Evolutionary conservation across 768 basidiomycete species (phyloP).

Genomic region (Lactarius psammicola): DNA sequence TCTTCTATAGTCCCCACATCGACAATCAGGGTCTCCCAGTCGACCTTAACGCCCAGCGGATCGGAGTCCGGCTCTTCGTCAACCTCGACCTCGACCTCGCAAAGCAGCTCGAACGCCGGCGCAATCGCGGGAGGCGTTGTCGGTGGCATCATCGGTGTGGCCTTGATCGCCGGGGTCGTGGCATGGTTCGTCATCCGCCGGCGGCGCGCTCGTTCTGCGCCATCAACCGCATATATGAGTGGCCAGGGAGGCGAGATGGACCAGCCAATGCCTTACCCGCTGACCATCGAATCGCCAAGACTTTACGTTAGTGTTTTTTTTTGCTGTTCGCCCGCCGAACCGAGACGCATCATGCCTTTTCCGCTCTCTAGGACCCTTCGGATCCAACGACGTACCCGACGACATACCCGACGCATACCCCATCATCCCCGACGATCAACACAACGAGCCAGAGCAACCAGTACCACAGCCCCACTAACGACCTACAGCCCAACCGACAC

Average conservation of each 20-base stretch:
- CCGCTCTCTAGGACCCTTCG: conserved; percentile 24
- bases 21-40: background rate
- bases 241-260: conserved; percentile 6
- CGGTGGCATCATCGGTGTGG: conserved; percentile 51
- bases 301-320: conserved; percentile 21
- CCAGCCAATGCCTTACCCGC: conserved; percentile 1
- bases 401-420: conserved; percentile 22
- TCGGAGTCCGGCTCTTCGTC: background rate
- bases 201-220: conserved; percentile 32
- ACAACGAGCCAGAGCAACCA: conserved; percentile 7
- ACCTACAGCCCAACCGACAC: conserved; percentile 12
- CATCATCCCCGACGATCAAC: conserved; percentile 20
- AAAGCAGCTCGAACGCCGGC: conserved; percentile 41
- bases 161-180: conserved; percentile 40
- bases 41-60: background rate
- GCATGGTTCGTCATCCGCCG: conserved; percentile 42
- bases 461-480: conserved; percentile 1
- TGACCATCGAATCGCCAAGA: conserved; percentile 8
- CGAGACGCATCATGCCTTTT: background rate
- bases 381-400: conserved; percentile 29
- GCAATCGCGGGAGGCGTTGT: conserved; percentile 67
- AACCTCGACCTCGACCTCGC: background rate
- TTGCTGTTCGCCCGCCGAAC: background rate
- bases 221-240: conserved; percentile 27
- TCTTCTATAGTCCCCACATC: background rate